Evolutionary conservation across 83 land plant species (phyloP).

Genomic region (Thuja plicata): DNA sequence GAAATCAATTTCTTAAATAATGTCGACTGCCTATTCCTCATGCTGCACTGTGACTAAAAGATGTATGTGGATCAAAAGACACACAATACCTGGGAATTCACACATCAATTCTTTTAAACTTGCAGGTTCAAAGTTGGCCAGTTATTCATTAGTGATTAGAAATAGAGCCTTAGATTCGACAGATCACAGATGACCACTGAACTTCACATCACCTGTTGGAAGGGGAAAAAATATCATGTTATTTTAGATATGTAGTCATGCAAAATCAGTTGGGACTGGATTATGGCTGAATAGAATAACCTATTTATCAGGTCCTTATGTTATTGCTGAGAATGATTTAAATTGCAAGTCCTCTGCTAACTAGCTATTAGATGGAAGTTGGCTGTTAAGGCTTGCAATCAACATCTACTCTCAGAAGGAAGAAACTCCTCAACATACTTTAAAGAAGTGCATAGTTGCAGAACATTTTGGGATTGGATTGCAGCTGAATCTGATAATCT

Average conservation of each 20-base stretch:
- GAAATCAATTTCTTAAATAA: no score
- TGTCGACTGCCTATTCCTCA: not conserved
- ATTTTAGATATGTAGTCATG: not conserved
- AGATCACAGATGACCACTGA: not conserved
- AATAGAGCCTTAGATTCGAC: not conserved
- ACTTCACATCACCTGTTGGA: not conserved
- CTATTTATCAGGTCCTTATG: not conserved
- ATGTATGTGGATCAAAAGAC: not conserved
- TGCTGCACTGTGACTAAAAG: not conserved
- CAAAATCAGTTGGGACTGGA: not conserved
- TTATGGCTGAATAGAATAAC: not conserved
- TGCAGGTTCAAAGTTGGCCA: not conserved
- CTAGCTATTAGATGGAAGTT: no score
- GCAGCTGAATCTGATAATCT: not conserved
- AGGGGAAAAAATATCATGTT: not conserved
- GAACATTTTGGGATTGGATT: not conserved
- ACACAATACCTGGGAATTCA: not conserved
- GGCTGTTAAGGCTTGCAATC: not conserved
- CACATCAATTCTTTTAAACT: not conserved
- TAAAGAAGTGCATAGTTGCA: not conserved
- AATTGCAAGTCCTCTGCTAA: no score
- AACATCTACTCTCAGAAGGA: no score
- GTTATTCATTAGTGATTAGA: not conserved
- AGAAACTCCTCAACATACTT: no score
- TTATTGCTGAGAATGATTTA: not conserved